Evolutionary conservation across 257 asterid species (phyloP).

Genomic region (Agastache rugosa): DNA sequence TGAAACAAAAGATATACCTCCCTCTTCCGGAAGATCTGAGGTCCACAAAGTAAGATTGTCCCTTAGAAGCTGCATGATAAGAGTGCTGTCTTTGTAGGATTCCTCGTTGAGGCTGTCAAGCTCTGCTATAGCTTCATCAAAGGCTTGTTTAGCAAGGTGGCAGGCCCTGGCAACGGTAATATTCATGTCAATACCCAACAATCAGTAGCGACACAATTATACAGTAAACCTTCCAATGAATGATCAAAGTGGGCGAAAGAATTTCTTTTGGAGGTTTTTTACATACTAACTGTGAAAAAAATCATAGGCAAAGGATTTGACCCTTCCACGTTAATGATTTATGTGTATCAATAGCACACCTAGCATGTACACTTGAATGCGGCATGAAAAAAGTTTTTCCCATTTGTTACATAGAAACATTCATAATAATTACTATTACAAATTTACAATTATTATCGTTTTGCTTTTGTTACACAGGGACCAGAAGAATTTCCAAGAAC

Average conservation of each 20-base stretch:
- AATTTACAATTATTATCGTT: neutral
- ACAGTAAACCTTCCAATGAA: neutral
- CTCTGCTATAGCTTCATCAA: slow-evolving; percentile 73
- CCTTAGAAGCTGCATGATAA: slow-evolving; percentile 81
- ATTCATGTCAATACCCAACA: neutral
- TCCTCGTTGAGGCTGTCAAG: slow-evolving; percentile 78
- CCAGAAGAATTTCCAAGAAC: neutral
- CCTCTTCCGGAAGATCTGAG: slow-evolving; percentile 77
- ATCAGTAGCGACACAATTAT: neutral
- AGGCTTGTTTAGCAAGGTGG: slow-evolving; percentile 76
- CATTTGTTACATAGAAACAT: neutral
- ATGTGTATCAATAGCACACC: neutral
- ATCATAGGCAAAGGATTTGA: neutral
- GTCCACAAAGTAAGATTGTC: slow-evolving; percentile 81
- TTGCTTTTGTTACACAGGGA: neutral
- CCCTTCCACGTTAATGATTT: neutral
- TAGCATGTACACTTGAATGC: neutral
- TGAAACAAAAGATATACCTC: slow-evolving; percentile 42
- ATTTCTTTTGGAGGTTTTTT: neutral
- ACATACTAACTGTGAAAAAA: neutral
- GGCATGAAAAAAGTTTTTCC: neutral
- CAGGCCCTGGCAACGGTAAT: slow-evolving; percentile 60
- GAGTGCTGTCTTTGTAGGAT: slow-evolving; percentile 79
- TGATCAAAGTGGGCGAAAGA: neutral
- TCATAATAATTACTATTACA: neutral